Evolutionary conservation across 164 flowering plant species (phyloP), one percentile per base, ranked within the genome.

Genomic region (Berberis vulgaris): DNA sequence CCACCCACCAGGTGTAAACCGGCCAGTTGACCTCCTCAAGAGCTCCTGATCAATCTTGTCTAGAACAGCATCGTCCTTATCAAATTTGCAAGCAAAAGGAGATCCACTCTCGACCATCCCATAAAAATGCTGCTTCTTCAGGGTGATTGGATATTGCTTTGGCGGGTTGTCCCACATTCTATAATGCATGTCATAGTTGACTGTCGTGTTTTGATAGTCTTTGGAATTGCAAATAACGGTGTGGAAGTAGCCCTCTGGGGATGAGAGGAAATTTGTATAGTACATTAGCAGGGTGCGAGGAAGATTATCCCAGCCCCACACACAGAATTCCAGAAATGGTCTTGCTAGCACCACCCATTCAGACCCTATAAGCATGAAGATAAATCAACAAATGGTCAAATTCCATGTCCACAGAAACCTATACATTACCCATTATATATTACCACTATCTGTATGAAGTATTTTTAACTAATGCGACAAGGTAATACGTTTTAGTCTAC

Each of bases 1-100:
- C 61, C 61, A 59, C 12, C 61, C 61, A 43, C 61, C 61, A 44
- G 61, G 61, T 59, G 61, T 59, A 44, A 59, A 42, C n/a, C 61
- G 47, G 7, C 61, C 61, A 43, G 13, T 59, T 11, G 47, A 59
- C 43, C 46, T 43, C 61, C 4, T 59, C 49, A 59, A 43, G 45
- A 59, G n/a, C 47, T 59, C 61, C n/a, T 12, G 44, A 12, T 59
- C 61, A 43, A 59, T 59, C 61, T 59, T 59, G 47, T 59, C 47
- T 2, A 59, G 47, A 1, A 59, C 61, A 59, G 61, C 46, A 43
- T 59, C 61, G 3, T 59, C 61, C 46, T 43, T 59, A 4, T 45
- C 47, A 59, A 59, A 59, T 47, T 43, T 59, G 1, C 61, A 38
- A 7, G 61, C 61, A 44, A 59, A 59, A 42, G 61, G 61, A 6